Conservation (phyloP, 352 stramenopile genomes). For the Globisporangium nunn region DNA sequence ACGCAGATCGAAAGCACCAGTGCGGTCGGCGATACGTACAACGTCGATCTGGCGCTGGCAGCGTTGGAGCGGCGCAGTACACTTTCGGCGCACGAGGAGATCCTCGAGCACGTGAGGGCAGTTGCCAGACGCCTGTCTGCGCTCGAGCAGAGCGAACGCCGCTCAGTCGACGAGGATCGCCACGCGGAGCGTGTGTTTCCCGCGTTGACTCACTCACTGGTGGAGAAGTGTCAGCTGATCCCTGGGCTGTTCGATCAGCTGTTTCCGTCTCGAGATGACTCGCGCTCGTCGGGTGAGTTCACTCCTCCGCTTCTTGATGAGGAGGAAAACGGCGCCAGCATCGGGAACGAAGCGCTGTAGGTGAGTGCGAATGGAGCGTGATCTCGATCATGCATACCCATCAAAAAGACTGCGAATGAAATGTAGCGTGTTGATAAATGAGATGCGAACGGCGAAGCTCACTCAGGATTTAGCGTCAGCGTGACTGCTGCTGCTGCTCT, state of each 20-base stretch:
- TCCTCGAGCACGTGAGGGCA: slow-evolving; percentile 58
- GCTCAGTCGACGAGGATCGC: not conserved
- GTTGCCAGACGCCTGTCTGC: slow-evolving; percentile 46
- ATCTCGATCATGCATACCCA: no score
- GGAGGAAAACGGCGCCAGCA: slow-evolving; percentile 1
- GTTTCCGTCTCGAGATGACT: slow-evolving; percentile 45
- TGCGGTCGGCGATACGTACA: not conserved
- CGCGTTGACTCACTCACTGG: slow-evolving; percentile 42
- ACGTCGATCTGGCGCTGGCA: slow-evolving; percentile 27
- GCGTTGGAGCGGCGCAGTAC: slow-evolving; percentile 61
- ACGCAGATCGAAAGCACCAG: slow-evolving; percentile 24
- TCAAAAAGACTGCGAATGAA: no score
- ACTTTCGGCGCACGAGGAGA: slow-evolving; percentile 61
- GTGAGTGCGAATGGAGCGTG: not conserved
- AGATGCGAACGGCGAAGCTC: not conserved
- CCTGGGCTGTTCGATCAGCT: slow-evolving; percentile 40
- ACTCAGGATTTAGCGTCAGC: not conserved
- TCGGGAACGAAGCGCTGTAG: slow-evolving; percentile 6
- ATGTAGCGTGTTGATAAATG: not conserved
- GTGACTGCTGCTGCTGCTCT: slow-evolving; percentile 6
- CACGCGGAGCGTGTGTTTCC: slow-evolving; percentile 6
- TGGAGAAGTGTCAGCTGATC: slow-evolving; percentile 46
- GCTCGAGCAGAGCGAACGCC: slow-evolving; percentile 22
- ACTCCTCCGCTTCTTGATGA: slow-evolving; percentile 11
- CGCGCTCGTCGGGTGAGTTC: slow-evolving; percentile 15